Base-by-base conservation (phyloP, 768 basidiomycete genomes). In the Cytidiella melzeri region DNA sequence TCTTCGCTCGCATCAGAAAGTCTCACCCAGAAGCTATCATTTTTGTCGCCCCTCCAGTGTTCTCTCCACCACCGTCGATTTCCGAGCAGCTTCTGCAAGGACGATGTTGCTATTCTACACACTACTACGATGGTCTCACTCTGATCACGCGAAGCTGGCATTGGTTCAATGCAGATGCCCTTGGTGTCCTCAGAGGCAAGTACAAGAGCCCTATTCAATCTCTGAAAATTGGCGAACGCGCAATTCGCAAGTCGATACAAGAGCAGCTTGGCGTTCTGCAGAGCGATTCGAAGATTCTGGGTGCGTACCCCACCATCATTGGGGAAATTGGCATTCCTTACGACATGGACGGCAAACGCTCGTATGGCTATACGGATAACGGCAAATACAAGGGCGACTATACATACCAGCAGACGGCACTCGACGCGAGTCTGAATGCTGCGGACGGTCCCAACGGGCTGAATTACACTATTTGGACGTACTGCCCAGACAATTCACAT, bases 261-360 rank as follows among this genome's bases (percentile, higher is more conserved):
- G 81, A 84, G 50, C 94, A 99, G 64, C 74, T 99, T 19, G 84
- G 75, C 15, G 76, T 87, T 43, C 69, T 97, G 40, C 83, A 87
- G 58, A 73, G 69, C 19, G 94, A 99, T 57, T 79, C 83, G 0
- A 64, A 67, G 25, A 81, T 83, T 42, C 72, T 88, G 5, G 80
- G 82, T 1, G 51, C 69, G 15, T 96, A 86, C 59, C 95, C 95
- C 1, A 94, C 89, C 0, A 73, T 98, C 55, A 87, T 99, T 28
- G 94, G 95, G 10, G 95, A 99, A 71, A 95, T 97, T 44, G 95
- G 95, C 12, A 88, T 83, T 1, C 95, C 95, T 2, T 92, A 85
- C 61, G 94, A 99, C 63, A 85, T 99, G 86, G 95, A 99, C 61
- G 69, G 69, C 47, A 92, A 90, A 66, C 73, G 76, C 41, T 75